Conservation (phyloP, 2,329 filamentous ascomycete species). For the Fusarium longipes region DNA sequence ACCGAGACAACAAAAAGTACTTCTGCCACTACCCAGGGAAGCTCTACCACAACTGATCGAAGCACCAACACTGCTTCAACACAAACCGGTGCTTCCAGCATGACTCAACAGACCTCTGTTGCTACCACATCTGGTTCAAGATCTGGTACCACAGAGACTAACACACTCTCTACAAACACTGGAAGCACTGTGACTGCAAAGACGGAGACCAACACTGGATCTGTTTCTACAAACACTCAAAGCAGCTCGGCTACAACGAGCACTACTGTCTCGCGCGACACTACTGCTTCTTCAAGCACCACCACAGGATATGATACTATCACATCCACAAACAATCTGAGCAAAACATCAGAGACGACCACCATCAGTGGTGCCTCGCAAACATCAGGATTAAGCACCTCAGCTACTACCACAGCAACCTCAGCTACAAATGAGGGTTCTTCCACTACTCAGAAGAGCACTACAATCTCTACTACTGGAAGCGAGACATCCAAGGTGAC, state of each 20-base stretch:
- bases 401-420: background rate
- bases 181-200: background rate
- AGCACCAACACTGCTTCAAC: background rate
- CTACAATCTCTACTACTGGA: background rate
- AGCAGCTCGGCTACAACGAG: slow-evolving; percentile 20
- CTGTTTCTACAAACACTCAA: background rate
- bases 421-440: slow-evolving; percentile 16
- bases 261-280: background rate
- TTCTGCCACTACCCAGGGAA: background rate
- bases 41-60: slow-evolving; percentile 1
- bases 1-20: background rate
- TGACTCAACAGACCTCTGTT: background rate
- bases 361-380: background rate
- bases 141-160: slow-evolving; percentile 1
- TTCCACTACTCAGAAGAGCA: background rate
- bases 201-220: background rate
- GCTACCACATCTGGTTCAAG: background rate
- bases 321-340: background rate
- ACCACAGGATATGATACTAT: background rate
- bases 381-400: background rate
- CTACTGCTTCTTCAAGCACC: slow-evolving; percentile 10
- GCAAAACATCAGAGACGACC: background rate
- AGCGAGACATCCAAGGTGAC: slow-evolving; percentile 1
- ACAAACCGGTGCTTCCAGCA: background rate
- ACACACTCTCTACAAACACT: slow-evolving; percentile 1